Evolutionary conservation across 805 yeast genomes (phyloP).

Genomic region (Saturnispora diversa): DNA sequence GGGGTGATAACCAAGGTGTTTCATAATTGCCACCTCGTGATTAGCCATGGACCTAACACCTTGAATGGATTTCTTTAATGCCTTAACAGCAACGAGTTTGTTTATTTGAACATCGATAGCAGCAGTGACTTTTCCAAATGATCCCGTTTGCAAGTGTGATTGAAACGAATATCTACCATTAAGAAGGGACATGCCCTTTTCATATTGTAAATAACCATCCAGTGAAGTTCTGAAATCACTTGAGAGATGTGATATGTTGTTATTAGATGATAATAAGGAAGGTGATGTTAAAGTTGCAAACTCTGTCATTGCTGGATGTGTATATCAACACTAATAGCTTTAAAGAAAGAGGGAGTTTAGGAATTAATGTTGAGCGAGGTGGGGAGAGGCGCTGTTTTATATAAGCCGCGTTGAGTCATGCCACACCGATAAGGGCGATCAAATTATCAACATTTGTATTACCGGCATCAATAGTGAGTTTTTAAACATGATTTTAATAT

Average conservation of each 20-base stretch:
- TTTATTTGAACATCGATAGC: conserved; percentile 34
- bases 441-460: no score
- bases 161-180: conserved; percentile 36
- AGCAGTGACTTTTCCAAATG: conserved; percentile 53
- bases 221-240: conserved; percentile 24
- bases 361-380: not conserved
- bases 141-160: conserved; percentile 44
- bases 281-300: no score
- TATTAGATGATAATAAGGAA: no score
- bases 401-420: conserved; percentile 4
- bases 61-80: conserved; percentile 38
- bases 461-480: no score
- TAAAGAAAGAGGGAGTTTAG: no score
- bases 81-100: conserved; percentile 44
- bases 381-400: not conserved
- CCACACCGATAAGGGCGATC: conserved; percentile 4
- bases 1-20: conserved; percentile 37
- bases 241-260: conserved; percentile 13
- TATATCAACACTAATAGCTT: no score
- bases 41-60: conserved; percentile 40
- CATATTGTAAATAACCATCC: conserved; percentile 36
- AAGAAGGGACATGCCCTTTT: conserved; percentile 30
- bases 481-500: no score
- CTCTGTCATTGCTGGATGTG: no score
- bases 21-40: conserved; percentile 44